Evolutionary conservation across 352 stramenopile genomes (phyloP), one percentile per base, ranked within the genome.

Genomic region (Phytophthora vignae): DNA sequence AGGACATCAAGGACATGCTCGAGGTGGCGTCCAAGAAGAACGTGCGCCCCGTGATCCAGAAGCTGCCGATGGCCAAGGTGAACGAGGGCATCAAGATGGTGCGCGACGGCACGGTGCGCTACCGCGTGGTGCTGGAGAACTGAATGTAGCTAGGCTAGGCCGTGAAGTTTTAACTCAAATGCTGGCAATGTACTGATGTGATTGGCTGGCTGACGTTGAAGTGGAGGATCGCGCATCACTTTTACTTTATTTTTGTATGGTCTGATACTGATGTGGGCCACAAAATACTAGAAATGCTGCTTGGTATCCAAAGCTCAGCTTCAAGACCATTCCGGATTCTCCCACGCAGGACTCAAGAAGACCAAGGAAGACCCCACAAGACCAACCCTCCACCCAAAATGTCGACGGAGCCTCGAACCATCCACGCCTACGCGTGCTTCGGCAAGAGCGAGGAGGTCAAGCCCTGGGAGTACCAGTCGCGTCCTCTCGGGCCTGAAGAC

Each of bases 1-100:
- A 76, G 55, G 59, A 97, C 50, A 93, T 91, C 19, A 85, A 96
- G 71, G 84, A 96, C 36, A 95, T 96, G 85, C 72, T 98, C 4
- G 15, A 94, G 52, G 81, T 97, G 44, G 96, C 89, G 57, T 79
- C 75, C 17, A 73, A 87, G 55, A 82, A 95, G 66, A 84, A 94
- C 27, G 88, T 97, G 55, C 74, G 75, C 6, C 63, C 83, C 7
- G 71, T 85, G 36, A 77, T 89, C 27, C 77, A 87, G 57, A 85
- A 83, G 50, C 19, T 89, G 62, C 77, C 83, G 9, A 86, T 88
- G 79, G 38, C 22, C 17, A 57, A 86, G 54, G 76, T 62, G 17
- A 86, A 88, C 61, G 69, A 84, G 19, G 79, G 78, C 6, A 52
- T 87, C 14, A 17, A 84, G 49, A 82, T 86, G 70, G 75, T 88